Percentiles rank a stretch among this genome's conserved stretches.
These are phyloP conservation scores for Aspergillus flavus DNA, from an alignment of 2,329 filamentous ascomycete species.

Conservation along the genomic window DNA sequence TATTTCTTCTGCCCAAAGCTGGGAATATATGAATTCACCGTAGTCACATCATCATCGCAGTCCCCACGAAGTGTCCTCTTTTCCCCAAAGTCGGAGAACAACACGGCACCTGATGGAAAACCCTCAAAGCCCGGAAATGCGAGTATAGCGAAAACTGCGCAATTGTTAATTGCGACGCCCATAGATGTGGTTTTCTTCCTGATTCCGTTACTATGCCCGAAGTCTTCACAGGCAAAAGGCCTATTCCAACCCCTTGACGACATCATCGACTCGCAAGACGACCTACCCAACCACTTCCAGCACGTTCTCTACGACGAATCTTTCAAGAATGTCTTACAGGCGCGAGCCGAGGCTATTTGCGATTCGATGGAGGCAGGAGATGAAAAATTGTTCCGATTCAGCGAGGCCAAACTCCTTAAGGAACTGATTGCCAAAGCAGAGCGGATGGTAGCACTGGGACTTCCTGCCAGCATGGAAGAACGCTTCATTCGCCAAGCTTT, in stretches of 20 bases:
- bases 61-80: conserved; percentile 60
- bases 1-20: conserved; percentile 62
- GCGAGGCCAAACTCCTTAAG: conserved; percentile 67
- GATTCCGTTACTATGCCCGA: conserved; percentile 67
- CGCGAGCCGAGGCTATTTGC: conserved; percentile 71
- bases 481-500: conserved; percentile 76
- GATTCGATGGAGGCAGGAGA: conserved; percentile 81
- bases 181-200: conserved; percentile 84
- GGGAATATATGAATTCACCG: conserved; percentile 65
- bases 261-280: conserved; percentile 49
- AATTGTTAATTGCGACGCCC: conserved; percentile 80
- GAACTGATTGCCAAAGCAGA: conserved; percentile 72
- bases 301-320: conserved; percentile 42
- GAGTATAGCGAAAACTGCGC: conserved; percentile 66
- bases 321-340: conserved; percentile 57
- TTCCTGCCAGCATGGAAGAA: conserved; percentile 83
- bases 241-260: conserved; percentile 54
- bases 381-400: conserved; percentile 83
- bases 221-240: conserved; percentile 39
- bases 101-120: conserved; percentile 26
- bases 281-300: conserved; percentile 44
- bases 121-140: conserved; percentile 48
- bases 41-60: conserved; percentile 54
- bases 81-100: conserved; percentile 30
- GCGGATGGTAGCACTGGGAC: conserved; percentile 62